These are phyloP conservation scores for Neurospora terricola DNA, from an alignment of 495 filamentous ascomycete genomes.

Conservation along the genomic window DNA sequence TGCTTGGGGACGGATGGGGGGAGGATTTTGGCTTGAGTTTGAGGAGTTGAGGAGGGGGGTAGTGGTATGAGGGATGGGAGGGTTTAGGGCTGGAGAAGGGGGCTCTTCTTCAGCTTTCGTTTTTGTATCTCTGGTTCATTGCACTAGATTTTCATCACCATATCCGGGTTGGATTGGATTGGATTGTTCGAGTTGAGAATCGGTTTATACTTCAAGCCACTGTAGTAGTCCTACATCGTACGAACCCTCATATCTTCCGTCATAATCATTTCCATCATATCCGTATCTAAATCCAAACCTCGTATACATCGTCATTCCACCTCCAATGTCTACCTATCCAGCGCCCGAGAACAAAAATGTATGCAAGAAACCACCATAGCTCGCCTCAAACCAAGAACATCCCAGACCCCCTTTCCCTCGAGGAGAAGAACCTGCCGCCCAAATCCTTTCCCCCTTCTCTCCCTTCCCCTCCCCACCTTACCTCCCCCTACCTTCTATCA, in stretches of 20 bases:
- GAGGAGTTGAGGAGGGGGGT: not conserved
- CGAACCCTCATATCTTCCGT: not conserved
- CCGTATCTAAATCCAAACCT: not conserved
- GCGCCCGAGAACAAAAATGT: not conserved
- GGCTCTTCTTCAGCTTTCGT: not conserved
- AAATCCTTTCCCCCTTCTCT: not conserved
- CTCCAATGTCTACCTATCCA: not conserved
- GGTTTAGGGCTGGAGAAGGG: not conserved
- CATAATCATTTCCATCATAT: not conserved
- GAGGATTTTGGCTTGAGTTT: not conserved
- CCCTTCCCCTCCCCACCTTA: not conserved
- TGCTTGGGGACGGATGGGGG: constrained; percentile 8
- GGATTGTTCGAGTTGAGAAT: too few species aligned
- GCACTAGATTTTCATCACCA: not conserved
- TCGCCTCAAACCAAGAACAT: not conserved
- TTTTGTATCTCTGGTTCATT: not conserved
- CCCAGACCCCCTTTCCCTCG: not conserved
- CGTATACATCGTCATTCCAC: not conserved
- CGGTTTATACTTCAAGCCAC: too few species aligned
- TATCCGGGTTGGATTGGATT: too few species aligned
- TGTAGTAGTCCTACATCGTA: too few species aligned
- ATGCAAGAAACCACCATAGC: not conserved
- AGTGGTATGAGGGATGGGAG: not conserved
- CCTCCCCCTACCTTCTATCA: constrained; percentile 5
- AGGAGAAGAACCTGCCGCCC: not conserved